Evolutionary conservation across 345 rosid genomes (phyloP).

Genomic region (Adansonia digitata): DNA sequence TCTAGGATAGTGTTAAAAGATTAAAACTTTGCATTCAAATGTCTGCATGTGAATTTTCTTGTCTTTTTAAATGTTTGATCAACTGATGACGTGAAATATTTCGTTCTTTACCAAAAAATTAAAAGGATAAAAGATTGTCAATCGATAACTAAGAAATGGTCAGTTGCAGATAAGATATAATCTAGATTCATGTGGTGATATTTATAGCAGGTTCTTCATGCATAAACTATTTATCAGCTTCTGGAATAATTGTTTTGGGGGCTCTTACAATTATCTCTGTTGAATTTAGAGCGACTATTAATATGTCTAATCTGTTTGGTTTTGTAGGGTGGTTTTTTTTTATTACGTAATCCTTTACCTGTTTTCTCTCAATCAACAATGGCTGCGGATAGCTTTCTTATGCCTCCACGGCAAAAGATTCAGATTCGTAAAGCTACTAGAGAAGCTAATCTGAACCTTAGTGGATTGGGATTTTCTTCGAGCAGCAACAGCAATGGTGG

Average conservation of each 20-base stretch:
- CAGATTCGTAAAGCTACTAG: conserved; percentile 12
- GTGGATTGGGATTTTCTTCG: not conserved
- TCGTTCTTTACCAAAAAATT: not conserved
- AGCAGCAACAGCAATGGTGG: too few species aligned
- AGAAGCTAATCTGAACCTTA: not conserved
- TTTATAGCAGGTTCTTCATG: not conserved
- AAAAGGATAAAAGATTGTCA: not conserved
- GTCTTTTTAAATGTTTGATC: conserved; percentile 7
- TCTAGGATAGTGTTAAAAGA: not conserved
- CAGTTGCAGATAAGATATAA: not conserved
- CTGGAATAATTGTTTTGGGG: not conserved
- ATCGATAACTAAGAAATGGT: too few species aligned
- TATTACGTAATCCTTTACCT: not conserved
- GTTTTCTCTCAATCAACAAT: not conserved
- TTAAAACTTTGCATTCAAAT: conserved; percentile 6
- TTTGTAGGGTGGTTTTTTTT: conserved; percentile 5
- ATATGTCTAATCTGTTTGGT: not conserved
- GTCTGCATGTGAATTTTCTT: not conserved
- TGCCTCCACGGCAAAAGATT: conserved; percentile 20
- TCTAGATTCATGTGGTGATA: not conserved
- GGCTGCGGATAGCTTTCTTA: conserved; percentile 20
- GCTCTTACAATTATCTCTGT: too few species aligned
- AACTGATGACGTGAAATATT: not conserved
- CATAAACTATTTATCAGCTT: not conserved
- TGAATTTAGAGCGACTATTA: not conserved